Percentiles rank a stretch among this genome's conserved stretches.
Evolutionary conservation across 139 green algal species (phyloP).

Genomic region (Chlorella sp.): DNA sequence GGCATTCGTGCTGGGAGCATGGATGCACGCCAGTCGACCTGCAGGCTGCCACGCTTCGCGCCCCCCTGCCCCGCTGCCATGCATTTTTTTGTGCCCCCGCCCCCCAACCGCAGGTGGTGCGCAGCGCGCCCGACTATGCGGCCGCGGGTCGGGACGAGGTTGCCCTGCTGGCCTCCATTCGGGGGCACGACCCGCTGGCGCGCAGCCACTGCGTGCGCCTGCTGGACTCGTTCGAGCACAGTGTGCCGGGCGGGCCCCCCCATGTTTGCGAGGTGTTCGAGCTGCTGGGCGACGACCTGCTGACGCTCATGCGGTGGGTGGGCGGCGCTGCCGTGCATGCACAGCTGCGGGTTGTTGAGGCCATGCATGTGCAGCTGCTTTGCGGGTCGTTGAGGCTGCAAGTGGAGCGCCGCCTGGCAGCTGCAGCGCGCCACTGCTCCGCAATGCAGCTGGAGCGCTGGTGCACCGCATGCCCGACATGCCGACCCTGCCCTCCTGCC

Average conservation of each 20-base stretch:
- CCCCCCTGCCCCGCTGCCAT: no score
- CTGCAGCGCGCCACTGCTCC: no score
- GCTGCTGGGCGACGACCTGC: constrained; percentile 81
- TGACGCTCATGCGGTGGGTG: constrained; percentile 66
- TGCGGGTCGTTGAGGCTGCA: no score
- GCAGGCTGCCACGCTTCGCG: no score
- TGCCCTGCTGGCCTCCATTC: constrained; percentile 82
- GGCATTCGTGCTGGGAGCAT: not conserved
- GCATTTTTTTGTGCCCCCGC: not conserved
- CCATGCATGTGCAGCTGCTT: no score
- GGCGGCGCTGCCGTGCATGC: no score
- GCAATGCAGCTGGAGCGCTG: no score
- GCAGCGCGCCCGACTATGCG: constrained; percentile 93
- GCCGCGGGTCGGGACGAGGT: constrained; percentile 97
- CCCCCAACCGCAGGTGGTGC: constrained; percentile 63
- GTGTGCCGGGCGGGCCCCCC: constrained; percentile 79
- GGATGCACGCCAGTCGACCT: not conserved
- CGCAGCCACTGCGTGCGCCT: constrained; percentile 35
- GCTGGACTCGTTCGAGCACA: constrained; percentile 85
- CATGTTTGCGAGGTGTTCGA: constrained; percentile 99
- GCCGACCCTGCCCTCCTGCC: not conserved
- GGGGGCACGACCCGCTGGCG: constrained; percentile 34
- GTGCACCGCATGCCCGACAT: not conserved
- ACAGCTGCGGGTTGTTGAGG: no score
- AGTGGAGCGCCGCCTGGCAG: no score